A percentile compares a stretch with the other conserved stretches of the same genome.
These are phyloP conservation scores for Metschnikowia baotianmanensis DNA, from an alignment of 805 yeast species.

Conservation along the genomic window DNA sequence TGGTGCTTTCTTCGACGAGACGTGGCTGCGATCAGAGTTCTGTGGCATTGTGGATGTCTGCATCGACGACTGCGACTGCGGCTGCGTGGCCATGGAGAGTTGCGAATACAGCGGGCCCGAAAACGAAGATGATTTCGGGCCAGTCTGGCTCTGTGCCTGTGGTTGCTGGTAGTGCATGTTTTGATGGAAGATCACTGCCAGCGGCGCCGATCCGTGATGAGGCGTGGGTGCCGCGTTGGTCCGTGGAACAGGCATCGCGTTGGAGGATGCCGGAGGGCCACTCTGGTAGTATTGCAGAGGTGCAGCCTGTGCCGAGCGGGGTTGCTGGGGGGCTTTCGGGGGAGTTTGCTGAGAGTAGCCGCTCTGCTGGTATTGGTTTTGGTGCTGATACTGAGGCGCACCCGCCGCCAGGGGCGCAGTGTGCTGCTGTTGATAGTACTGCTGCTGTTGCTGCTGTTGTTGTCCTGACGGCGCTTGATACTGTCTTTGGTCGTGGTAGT, in stretches of 20 bases:
- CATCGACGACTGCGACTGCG: constrained; percentile 4
- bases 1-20: constrained; percentile 18
- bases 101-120: constrained; percentile 3
- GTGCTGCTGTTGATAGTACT: constrained; percentile 11
- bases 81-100: neutral
- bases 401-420: neutral
- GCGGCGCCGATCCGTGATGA: constrained; percentile 6
- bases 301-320: neutral
- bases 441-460: constrained; percentile 15
- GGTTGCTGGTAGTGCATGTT: constrained; percentile 1
- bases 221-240: constrained; percentile 7
- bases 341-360: neutral
- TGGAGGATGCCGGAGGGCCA: constrained; percentile 3
- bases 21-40: constrained; percentile 3
- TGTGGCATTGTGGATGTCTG: constrained; percentile 3
- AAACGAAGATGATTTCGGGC: neutral
- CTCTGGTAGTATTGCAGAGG: constrained; percentile 6
- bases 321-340: constrained; percentile 6
- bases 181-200: neutral
- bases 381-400: constrained; percentile 3
- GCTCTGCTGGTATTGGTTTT: constrained; percentile 3
- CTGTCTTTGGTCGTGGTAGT: constrained; percentile 2
- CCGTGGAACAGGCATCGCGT: constrained; percentile 7
- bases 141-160: constrained; percentile 1
- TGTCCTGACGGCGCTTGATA: neutral